Conservation (phyloP, 2,329 filamentous ascomycete species). For the Talaromyces verruculosus region DNA sequence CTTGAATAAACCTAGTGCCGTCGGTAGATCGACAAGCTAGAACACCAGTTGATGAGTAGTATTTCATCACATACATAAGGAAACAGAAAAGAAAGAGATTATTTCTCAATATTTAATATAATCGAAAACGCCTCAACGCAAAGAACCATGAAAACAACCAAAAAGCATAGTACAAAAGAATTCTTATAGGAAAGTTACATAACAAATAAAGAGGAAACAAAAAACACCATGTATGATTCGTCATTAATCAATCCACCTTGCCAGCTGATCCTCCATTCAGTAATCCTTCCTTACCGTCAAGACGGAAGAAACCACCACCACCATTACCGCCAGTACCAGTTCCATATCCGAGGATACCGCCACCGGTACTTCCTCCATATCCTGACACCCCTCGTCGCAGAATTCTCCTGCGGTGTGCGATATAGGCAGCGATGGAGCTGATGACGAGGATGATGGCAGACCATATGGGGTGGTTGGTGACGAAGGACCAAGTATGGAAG, state of each 20-base stretch:
- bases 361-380: not conserved
- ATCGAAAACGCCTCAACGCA: not conserved
- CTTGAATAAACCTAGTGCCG: not conserved
- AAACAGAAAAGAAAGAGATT: not conserved
- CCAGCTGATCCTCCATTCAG: conserved; percentile 45
- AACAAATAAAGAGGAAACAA: conserved; percentile 13
- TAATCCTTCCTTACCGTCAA: conserved; percentile 51
- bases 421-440: conserved; percentile 35
- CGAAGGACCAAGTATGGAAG: conserved; percentile 47
- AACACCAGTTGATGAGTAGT: not conserved
- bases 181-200: conserved; percentile 10
- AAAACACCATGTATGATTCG: conserved; percentile 8
- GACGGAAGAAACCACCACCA: conserved; percentile 47
- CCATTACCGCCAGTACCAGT: conserved; percentile 39
- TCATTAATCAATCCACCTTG: conserved; percentile 42
- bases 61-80: not conserved
- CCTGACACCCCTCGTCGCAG: conserved; percentile 8
- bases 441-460: conserved; percentile 42
- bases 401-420: conserved; percentile 12
- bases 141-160: not conserved
- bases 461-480: conserved; percentile 46
- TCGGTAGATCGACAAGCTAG: not conserved
- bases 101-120: not conserved
- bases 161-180: conserved; percentile 12
- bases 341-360: conserved; percentile 31